Conservation (phyloP, 1,284 basidiomycete species). For the Puccinia hordei region DNA sequence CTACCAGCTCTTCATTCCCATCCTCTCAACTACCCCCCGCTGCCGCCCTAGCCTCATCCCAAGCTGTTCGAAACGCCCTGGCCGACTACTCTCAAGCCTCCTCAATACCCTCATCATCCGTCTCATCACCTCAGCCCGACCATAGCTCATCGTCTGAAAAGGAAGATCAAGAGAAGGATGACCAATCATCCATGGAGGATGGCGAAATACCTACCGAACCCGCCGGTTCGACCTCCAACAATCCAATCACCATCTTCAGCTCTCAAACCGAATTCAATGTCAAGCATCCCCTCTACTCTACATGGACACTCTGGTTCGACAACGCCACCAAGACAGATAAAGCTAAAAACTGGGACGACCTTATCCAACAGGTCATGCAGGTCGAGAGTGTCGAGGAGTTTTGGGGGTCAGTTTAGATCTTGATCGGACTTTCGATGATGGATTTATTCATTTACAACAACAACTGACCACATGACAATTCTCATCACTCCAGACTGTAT, state of each 20-base stretch:
- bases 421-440: neutral
- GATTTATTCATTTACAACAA: too few relatives aligned
- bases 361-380: conserved; percentile 87
- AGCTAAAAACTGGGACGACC: conserved; percentile 91
- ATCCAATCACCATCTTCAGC: conserved; percentile 81
- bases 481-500: conserved; percentile 69
- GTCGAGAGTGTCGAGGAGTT: conserved; percentile 96
- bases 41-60: conserved; percentile 31
- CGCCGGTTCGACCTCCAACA: conserved; percentile 69
- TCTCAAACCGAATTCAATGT: conserved; percentile 87
- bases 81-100: conserved; percentile 34
- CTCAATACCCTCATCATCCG: conserved; percentile 44
- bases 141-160: conserved; percentile 39
- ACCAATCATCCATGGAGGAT: conserved; percentile 52
- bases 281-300: conserved; percentile 88
- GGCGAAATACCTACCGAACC: conserved; percentile 56
- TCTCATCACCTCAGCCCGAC: conserved; percentile 34
- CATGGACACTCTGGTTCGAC: conserved; percentile 98
- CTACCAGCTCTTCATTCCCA: conserved; percentile 16
- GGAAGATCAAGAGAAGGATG: conserved; percentile 50
- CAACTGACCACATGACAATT: neutral
- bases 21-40: conserved; percentile 37
- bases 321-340: conserved; percentile 68
- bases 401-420: conserved; percentile 73
- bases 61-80: conserved; percentile 34